Conservation (phyloP, 2,329 filamentous ascomycete genomes). For the Fusarium sp. region DNA sequence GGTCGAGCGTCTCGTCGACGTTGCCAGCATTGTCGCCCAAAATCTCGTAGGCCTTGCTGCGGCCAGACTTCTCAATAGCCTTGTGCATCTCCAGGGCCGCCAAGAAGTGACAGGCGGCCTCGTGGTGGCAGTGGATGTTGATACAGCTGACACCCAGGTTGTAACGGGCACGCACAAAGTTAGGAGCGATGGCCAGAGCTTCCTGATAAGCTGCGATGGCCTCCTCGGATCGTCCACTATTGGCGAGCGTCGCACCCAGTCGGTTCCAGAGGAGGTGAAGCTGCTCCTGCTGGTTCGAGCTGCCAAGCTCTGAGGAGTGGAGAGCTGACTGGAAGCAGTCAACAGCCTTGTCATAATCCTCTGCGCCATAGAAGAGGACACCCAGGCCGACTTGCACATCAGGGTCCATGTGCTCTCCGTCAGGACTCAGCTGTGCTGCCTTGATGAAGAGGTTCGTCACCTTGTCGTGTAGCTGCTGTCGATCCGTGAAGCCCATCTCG, state of each 20-base stretch:
- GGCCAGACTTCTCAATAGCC: conserved; percentile 83
- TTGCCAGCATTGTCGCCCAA: conserved; percentile 63
- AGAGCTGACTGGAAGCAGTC: conserved; percentile 97
- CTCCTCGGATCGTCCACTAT: conserved; percentile 91
- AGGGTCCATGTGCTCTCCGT: conserved; percentile 95
- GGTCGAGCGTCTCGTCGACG: conserved; percentile 77
- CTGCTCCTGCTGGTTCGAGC: conserved; percentile 83
- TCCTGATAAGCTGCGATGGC: conserved; percentile 97
- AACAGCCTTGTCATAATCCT: conserved; percentile 98
- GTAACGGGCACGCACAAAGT: conserved; percentile 96
- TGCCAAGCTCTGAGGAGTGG: conserved; percentile 81
- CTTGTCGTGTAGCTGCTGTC: conserved; percentile 85
- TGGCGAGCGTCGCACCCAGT: conserved; percentile 92
- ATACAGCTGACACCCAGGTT: conserved; percentile 97
- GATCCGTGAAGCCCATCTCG: conserved; percentile 95
- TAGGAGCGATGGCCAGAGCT: conserved; percentile 86
- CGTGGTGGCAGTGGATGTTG: conserved; percentile 93
- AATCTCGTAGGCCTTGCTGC: conserved; percentile 83
- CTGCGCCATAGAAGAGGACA: conserved; percentile 95
- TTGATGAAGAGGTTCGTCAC: conserved; percentile 91
- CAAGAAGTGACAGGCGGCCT: conserved; percentile 91
- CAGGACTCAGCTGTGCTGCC: conserved; percentile 89
- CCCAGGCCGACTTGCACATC: conserved; percentile 97
- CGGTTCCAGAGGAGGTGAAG: conserved; percentile 97
- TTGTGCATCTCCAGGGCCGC: conserved; percentile 96